These are phyloP conservation scores for Jacaranda mimosifolia DNA, from an alignment of 257 asterid species.

Conservation along the genomic window DNA sequence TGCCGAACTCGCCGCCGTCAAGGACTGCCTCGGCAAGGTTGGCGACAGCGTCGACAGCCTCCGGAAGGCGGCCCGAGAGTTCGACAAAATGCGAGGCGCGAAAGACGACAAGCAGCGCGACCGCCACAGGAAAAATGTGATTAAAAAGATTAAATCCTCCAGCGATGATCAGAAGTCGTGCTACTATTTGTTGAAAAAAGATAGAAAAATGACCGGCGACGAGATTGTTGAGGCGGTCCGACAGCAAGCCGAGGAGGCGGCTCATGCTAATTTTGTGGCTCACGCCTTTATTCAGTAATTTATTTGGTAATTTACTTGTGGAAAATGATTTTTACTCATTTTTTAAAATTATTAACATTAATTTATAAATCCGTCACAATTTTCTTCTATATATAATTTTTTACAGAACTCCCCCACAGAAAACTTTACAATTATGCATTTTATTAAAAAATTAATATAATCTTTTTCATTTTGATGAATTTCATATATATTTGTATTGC, in stretches of 20 bases:
- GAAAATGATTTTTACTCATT: too few species aligned
- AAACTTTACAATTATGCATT: too few species aligned
- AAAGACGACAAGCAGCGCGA: conserved; percentile 31
- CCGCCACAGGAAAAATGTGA: conserved; percentile 43
- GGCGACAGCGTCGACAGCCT: conserved; percentile 51
- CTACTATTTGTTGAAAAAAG: conserved; percentile 3
- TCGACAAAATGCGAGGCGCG: conserved; percentile 37
- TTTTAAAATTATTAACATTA: too few species aligned
- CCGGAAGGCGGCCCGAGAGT: conserved; percentile 49
- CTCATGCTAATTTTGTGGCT: conserved; percentile 10
- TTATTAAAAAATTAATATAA: too few species aligned
- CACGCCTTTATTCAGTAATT: neutral
- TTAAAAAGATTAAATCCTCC: conserved; percentile 48
- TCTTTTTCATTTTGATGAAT: too few species aligned
- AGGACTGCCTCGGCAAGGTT: conserved; percentile 50
- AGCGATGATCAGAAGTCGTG: neutral
- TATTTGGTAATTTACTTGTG: neutral
- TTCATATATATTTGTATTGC: too few species aligned
- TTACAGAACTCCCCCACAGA: too few species aligned
- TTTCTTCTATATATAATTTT: too few species aligned
- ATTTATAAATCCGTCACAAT: too few species aligned
- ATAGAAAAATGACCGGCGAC: neutral
- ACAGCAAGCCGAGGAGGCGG: conserved; percentile 9
- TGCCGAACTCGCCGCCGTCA: conserved; percentile 37
- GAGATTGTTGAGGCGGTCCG: neutral